Base-by-base conservation (phyloP, 768 basidiomycete species). In the Imleria badia region DNA sequence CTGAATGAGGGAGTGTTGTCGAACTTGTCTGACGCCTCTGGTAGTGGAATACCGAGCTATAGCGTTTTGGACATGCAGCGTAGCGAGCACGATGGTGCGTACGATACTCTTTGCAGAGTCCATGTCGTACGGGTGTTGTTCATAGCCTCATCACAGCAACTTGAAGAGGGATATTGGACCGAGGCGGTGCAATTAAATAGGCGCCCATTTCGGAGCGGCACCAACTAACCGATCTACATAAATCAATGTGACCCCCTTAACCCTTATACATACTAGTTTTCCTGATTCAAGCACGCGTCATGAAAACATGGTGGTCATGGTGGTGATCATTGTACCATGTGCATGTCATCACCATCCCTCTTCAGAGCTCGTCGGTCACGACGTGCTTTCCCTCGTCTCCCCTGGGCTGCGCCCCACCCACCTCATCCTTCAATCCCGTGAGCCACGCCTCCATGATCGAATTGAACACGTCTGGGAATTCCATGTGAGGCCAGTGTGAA, bases 401-500 rank as follows among this genome's bases (percentile, higher is more conserved):
- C 7, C 20, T 7, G 4, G 2, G 17, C 12, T 29, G 45, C 6
- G 6, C 38, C 7, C 3, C 23, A 33, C n/a, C 19, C 17, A 19
- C n/a, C 17, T 33, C 17, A 5, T 23, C 41, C n/a, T 45, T 52
- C 13, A 34, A n/a, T 11, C 22, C 51, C 11, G 62, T 56, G 41
- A 89, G 72, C 85, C 87, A 89, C 34, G 74, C 65, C 17, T 75
- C 73, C 49, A 85, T 70, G 43, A 79, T 68, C 0, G 52, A 44
- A 58, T 89, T 89, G 65, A 84, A 79, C 40, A 70, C 68, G 2
- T 68, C 51, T 0, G 86, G 81, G 54, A 76, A 66, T 65, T 89
- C 87, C 19, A 89, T 70, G 35, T 88, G 87, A 9, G 79, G 73
- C 86, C 87, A 89, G 65, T 89, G 87, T 6, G 82, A 78, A 0